Base-by-base conservation (phyloP, 257 asterid species). In the Capsicum rhomboideum region DNA sequence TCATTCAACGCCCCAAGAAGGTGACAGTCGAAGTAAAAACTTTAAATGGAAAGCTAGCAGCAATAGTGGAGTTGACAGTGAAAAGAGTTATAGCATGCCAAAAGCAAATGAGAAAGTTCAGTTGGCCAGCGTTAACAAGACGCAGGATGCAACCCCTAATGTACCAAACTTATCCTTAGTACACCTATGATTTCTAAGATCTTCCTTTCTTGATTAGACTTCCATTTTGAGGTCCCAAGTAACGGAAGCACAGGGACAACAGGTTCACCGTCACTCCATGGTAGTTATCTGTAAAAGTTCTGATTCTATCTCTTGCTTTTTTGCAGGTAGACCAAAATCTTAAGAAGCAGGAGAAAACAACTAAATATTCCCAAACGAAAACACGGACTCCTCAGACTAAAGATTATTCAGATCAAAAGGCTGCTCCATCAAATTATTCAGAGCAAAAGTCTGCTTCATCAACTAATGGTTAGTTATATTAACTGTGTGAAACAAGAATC, bases 301-400 rank as follows among this genome's bases (percentile, higher is more conserved):
- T 77, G 49, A 77, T 77, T 77, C 82, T 3, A 0, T 28, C 18
- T 28, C 37, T 18, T 49, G n/a, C 83, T 68, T 82, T 85, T 40
- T 84, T 86, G 86, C 89, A 94, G 98, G 90, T 82, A 67, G 90
- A 82, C 50, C 89, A 89, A 58, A 86, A 68, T 79, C 59, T 82
- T 31, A 84, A 83, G 83, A 82, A 28, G 46, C 82, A 83, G 34
- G 89, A 87, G 16, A 90, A 90, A 87, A 85, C 88, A 31, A 84
- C 52, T 58, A 85, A 82, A 46, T 34, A 81, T 84, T 78, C 92
- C 74, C 83, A 82, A 12, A 82, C 56, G 26, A 90, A 86, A 83
- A 72, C 82, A 55, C 54, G 88, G 11, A 54, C 53, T 74, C 58
- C 58, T 72, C 58, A 72, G 83, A 80, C 85, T 86, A 71, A 69